phyloP scores from a whole-genome alignment of 176 grass and related monocot species.

The Musa beccarii region DNA sequence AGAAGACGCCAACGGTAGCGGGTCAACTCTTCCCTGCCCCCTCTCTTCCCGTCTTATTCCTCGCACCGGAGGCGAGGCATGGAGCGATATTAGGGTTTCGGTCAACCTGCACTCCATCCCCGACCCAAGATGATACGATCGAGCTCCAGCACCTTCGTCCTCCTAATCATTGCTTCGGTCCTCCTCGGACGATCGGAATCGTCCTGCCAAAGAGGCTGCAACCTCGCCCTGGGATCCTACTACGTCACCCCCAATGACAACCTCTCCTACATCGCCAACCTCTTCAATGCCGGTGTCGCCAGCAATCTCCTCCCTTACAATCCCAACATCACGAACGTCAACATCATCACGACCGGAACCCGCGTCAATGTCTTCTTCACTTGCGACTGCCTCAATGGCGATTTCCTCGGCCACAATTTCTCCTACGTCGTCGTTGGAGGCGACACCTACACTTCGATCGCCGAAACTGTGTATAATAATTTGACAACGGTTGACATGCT shows the following conservation, averaged over 20 bases:
- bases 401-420: constrained; percentile 44
- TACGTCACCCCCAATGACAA: constrained; percentile 22
- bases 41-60: not conserved
- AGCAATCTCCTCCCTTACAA: constrained; percentile 27
- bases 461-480: constrained; percentile 15
- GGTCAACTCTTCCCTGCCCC: not conserved
- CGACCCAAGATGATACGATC: not conserved
- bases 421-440: not conserved
- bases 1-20: not conserved
- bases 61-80: not conserved
- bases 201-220: not conserved
- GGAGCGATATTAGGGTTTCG: not conserved
- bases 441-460: constrained; percentile 24
- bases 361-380: constrained; percentile 39
- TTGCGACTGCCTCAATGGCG: constrained; percentile 28
- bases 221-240: constrained; percentile 20
- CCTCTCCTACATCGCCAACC: constrained; percentile 29
- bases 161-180: not conserved
- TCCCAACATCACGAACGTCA: not conserved
- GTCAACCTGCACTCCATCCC: not conserved
- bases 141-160: not conserved
- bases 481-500: constrained; percentile 55
- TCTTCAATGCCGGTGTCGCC: constrained; percentile 20
- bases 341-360: constrained; percentile 2
- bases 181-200: not conserved